Base-by-base conservation (phyloP, 805 yeast genomes). In the Wickerhamiella nectarea region DNA sequence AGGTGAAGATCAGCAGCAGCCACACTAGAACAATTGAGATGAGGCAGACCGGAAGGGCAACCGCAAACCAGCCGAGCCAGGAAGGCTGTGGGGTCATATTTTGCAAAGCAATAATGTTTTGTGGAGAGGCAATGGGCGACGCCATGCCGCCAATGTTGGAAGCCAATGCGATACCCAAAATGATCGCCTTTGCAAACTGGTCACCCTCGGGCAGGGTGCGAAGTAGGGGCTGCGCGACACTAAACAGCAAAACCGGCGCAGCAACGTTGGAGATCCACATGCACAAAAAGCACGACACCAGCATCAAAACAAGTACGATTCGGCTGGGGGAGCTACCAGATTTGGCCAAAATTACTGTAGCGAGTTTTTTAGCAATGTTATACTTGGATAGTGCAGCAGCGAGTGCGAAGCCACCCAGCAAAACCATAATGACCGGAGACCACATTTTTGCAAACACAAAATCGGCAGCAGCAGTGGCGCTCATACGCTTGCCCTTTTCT, bases 231-330 rank as follows among this genome's bases (percentile, higher is more conserved):
- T 87, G 95, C 46, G 89, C 78, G 49, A 89, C 81, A 5, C 95
- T 85, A 55, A 74, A 84, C 63, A 94, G 82, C 44, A 89, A 69
- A 2, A 89, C 96, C 0, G 98, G 98, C 0, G 97, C 91, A 1
- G 98, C 98, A 35, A 89, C 97, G 59, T 89, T 89, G 20, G 94
- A 80, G 33, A 89, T 91, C 93, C 95, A 87, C 84, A 89, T 86
- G 4, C 94, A 77, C 34, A 83, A 76, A 55, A 89, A 76, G 33
- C 87, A 67, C 0, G 96, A 83, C 25, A 89, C 89, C 38, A 72
- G 64, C 96, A 91, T 85, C 48, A 85, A 78, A 4, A 89, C 74
- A 35, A 87, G 62, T 28, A 87, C 65, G 18, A 89, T 79, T 33
- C 74, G 70, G 26, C 79, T 71, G 9, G 97, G 97, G 50, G 78